These are phyloP conservation scores for Poronia punctata DNA, from an alignment of 495 filamentous ascomycete genomes.

Conservation along the genomic window DNA sequence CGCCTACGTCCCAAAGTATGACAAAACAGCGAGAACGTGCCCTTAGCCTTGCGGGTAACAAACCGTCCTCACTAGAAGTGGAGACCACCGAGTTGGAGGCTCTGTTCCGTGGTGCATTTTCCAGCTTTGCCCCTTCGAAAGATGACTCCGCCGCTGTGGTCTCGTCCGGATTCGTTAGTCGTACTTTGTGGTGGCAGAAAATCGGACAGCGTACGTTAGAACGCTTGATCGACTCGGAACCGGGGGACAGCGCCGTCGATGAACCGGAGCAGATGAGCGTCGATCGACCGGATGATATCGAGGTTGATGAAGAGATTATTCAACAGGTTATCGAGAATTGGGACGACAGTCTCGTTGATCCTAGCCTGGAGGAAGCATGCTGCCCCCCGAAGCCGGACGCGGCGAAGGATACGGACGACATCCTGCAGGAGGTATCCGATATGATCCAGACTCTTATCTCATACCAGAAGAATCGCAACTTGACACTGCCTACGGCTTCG, in stretches of 20 bases:
- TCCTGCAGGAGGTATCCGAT: conserved; percentile 73
- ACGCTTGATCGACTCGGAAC: conserved; percentile 35
- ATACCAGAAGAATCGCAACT: conserved; percentile 75
- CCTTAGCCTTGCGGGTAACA: conserved; percentile 58
- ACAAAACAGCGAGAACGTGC: conserved; percentile 65
- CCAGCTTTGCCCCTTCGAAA: conserved; percentile 76
- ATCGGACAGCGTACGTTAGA: conserved; percentile 55
- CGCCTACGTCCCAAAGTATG: conserved; percentile 51
- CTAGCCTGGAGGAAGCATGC: conserved; percentile 43
- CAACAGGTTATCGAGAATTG: conserved; percentile 40
- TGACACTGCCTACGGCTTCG: conserved; percentile 43
- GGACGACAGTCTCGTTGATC: conserved; percentile 44
- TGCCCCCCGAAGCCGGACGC: conserved; percentile 39
- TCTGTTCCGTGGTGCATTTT: conserved; percentile 75
- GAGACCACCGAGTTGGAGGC: conserved; percentile 62
- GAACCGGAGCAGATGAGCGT: conserved; percentile 26
- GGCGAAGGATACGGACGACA: conserved; percentile 64
- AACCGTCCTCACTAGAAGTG: conserved; percentile 45
- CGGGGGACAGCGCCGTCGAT: conserved; percentile 30
- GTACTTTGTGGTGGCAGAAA: conserved; percentile 78
- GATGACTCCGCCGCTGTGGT: conserved; percentile 73
- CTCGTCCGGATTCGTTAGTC: conserved; percentile 59
- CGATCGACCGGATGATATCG: conserved; percentile 17
- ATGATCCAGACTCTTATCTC: conserved; percentile 79
- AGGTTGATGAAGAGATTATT: conserved; percentile 40